Base-by-base conservation (phyloP, 176 grass and related monocot species). In the Bromus sterilis region DNA sequence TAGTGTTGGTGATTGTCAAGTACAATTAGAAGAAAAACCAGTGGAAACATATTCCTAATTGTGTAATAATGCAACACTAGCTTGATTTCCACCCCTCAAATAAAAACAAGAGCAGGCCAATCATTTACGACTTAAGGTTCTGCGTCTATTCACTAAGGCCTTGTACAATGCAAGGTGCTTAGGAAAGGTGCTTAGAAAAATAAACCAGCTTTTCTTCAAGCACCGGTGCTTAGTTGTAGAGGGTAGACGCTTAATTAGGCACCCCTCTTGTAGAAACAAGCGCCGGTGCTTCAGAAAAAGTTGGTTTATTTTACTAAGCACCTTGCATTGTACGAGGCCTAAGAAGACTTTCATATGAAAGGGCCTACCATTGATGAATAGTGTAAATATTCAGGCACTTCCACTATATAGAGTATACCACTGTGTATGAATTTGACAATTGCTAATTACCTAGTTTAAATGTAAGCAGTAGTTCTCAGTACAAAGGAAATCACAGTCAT, bases 351-450 rank as follows among this genome's bases (percentile, higher is more conserved):
- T 32, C 9, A 64, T 12, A 66, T 24, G 26, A 23, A 43, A 51
- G 30, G 71, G 18, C 66, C 20, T 26, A 43, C 3, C 9, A 28
- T 30, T 59, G 37, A 26, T 78, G 56, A 51, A 70, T 21, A 82
- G 51, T 48, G 13, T 58, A 75, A 66, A 75, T 86, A 81, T 75
- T n/a, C 59, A 66, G 10, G 23, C 46, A 81, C 40, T 44, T 76
- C 4, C 14, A 33, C 75, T 11, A 74, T 1, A 67, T 31, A 66
- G 41, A 59, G 32, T 6, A 67, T 5, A 67, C 40, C 4, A 67
- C n/a, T 46, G 37, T 46, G 20, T 25, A 64, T 26, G 1, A 32
- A 37, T 71, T 64, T 57, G n/a, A 62, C 56, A 84, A 79, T 8
- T 21, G 35, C 21, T 43, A 23, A 29, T 29, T 11, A 41, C 31